Percentiles rank a stretch among this genome's conserved stretches.
phyloP scores from a whole-genome alignment of 169 alveolate genomes.

The Cyclospora cayetanensis region DNA sequence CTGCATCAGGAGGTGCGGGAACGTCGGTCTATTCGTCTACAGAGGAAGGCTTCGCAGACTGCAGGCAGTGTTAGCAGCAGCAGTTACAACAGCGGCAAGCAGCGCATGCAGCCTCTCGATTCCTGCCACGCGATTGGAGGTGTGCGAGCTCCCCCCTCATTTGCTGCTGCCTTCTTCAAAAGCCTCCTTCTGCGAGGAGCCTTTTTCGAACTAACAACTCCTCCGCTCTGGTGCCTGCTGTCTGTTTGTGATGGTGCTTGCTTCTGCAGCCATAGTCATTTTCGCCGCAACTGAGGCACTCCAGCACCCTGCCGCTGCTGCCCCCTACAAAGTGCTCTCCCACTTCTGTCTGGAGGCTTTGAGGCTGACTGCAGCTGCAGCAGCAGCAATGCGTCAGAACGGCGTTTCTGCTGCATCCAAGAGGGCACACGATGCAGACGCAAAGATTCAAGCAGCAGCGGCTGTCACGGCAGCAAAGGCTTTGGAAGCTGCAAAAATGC shows the following conservation, averaged over 20 bases:
- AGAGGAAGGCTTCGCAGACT: background rate
- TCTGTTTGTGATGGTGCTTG: background rate
- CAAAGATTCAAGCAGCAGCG: background rate
- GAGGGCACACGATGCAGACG: background rate
- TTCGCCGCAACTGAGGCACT: background rate
- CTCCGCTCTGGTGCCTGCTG: conserved; percentile 12
- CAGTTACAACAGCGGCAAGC: background rate
- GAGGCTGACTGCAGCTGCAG: background rate
- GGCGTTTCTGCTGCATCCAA: background rate
- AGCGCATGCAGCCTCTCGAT: background rate
- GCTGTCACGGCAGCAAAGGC: conserved; percentile 26
- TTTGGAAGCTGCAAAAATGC: background rate
- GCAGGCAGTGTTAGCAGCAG: background rate
- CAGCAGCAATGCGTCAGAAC: background rate
- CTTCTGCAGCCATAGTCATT: background rate
- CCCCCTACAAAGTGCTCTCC: background rate
- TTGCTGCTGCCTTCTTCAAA: background rate
- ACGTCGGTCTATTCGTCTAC: background rate
- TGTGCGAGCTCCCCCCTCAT: background rate
- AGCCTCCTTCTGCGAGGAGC: too few species aligned
- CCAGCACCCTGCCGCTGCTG: conserved; percentile 9
- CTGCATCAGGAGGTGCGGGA: background rate
- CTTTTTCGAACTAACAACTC: too few species aligned
- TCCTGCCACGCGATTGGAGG: background rate
- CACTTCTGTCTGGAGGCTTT: conserved; percentile 5